Evolutionary conservation across 2,329 filamentous ascomycete species (phyloP).

Genomic region (Paracorniculantispora psalliotae): DNA sequence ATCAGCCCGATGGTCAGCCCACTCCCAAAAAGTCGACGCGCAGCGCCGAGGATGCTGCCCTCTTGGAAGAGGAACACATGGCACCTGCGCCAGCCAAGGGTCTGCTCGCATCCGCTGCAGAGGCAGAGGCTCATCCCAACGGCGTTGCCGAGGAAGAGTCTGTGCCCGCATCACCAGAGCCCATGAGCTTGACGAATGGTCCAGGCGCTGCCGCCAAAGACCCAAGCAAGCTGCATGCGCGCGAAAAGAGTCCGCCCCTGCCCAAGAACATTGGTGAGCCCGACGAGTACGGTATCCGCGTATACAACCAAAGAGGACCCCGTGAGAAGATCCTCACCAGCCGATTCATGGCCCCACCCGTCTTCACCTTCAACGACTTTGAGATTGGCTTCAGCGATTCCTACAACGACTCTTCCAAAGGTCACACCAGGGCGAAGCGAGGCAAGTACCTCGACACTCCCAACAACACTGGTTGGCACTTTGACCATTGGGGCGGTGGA

Average conservation of each 20-base stretch:
- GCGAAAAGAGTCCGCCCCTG: constrained; percentile 34
- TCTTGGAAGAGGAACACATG: constrained; percentile 23
- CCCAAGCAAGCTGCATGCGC: constrained; percentile 27
- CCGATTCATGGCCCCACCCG: constrained; percentile 44
- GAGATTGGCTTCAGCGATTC: constrained; percentile 59
- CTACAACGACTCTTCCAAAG: constrained; percentile 49
- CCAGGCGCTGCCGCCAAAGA: constrained; percentile 21
- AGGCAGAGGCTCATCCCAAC: constrained; percentile 30
- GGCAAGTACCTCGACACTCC: constrained; percentile 51
- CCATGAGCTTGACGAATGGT: constrained; percentile 24
- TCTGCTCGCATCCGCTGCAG: constrained; percentile 34
- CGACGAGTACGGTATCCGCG: constrained; percentile 49
- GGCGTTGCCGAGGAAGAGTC: constrained; percentile 33
- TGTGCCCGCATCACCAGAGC: constrained; percentile 32
- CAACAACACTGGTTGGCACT: constrained; percentile 49
- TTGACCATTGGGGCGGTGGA: constrained; percentile 48
- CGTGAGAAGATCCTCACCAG: constrained; percentile 44
- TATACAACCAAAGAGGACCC: constrained; percentile 36
- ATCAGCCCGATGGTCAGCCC: constrained; percentile 45
- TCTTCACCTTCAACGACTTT: constrained; percentile 44
- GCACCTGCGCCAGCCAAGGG: constrained; percentile 33
- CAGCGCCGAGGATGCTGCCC: constrained; percentile 25
- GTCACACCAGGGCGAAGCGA: constrained; percentile 47
- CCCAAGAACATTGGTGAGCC: constrained; percentile 39
- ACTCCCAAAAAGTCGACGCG: constrained; percentile 44